These are phyloP conservation scores for Scheffersomyces illinoinensis DNA, from an alignment of 1,139 yeast genomes.

Conservation along the genomic window DNA sequence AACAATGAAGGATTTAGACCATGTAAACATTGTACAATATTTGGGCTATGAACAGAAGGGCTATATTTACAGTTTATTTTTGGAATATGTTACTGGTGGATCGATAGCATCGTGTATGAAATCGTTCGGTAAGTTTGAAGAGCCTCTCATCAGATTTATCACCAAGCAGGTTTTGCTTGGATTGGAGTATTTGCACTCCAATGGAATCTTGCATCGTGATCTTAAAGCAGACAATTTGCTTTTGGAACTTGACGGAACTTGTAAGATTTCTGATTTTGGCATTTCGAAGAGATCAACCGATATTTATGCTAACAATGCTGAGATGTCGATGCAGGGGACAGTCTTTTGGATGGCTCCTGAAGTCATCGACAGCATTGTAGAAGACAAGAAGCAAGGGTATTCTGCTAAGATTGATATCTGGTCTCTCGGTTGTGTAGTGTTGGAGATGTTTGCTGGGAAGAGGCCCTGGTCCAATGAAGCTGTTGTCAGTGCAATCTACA, in stretches of 20 bases:
- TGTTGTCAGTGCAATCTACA: constrained; percentile 74
- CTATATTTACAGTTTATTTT: constrained; percentile 75
- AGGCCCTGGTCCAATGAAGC: constrained; percentile 84
- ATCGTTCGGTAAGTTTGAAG: constrained; percentile 84
- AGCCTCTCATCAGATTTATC: constrained; percentile 66
- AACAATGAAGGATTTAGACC: constrained; percentile 92
- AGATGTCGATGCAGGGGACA: constrained; percentile 94
- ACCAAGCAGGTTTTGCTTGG: constrained; percentile 85
- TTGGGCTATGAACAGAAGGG: constrained; percentile 85
- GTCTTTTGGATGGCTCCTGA: constrained; percentile 99
- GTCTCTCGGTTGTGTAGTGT: constrained; percentile 93
- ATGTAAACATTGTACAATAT: constrained; percentile 91
- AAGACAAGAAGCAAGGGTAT: constrained; percentile 84
- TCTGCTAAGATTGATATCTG: constrained; percentile 94
- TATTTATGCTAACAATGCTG: constrained; percentile 87
- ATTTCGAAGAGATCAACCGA: constrained; percentile 87
- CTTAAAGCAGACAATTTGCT: constrained; percentile 92
- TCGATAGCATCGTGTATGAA: constrained; percentile 87
- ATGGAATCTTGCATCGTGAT: constrained; percentile 92
- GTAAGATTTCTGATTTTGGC: constrained; percentile 97
- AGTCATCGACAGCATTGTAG: constrained; percentile 78
- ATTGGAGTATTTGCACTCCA: constrained; percentile 77
- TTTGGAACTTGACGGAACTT: constrained; percentile 87
- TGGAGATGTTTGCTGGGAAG: constrained; percentile 91
- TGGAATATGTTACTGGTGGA: constrained; percentile 98